Base-by-base conservation (phyloP, 2,329 filamentous ascomycete genomes). In the Zymoseptoria ardabiliae region DNA sequence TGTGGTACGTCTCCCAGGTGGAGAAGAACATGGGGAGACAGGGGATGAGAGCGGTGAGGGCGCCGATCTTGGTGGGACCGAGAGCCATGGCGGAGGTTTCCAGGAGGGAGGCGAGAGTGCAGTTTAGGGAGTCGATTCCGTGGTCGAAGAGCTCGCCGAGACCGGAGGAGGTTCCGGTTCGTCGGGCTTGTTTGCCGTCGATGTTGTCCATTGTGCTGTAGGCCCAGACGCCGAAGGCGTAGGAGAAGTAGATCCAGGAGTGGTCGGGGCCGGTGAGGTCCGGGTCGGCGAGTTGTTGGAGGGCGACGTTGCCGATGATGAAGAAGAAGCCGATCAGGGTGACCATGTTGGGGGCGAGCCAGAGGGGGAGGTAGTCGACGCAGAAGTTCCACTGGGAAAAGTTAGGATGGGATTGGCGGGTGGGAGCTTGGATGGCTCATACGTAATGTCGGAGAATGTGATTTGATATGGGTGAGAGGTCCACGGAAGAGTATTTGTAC, bases 1-100 rank as follows among this genome's bases (percentile, higher is more conserved):
- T 97, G 76, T 99, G 94, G 74, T 97, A 99, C 0, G 94, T 99
- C 77, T 99, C 94, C 94, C 94, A 99, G 1, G 94, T 99, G 2
- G 93, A 97, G 78, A 99, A 97, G 81, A 96, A 99, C 94, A 99
- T 99, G 61, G 94, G 90, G 51, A 99, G 79, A 68, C 91, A 95
- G 1, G 94, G 94, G 61, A 93, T 86, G 50, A 99, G 79, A 1
- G 92, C 91, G 0, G 94, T 97, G 73, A 96, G 95, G 59, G 94
- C 88, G 65, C 94, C 94, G 20, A 90, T 85, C 64, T 86, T 87
- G 19, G 89, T 90, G 3, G 89, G 85, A 49, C 94, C 94, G 55
- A 96, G 82, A 23, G 90, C 93, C 88, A 99, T 94, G 56, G 93
- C 92, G 17, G 90, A 93, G 5, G 90, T 93, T 76, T 97, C 91